phyloP scores from a whole-genome alignment of 331 rosid genomes.

The Rhamnella rubrinervis region DNA sequence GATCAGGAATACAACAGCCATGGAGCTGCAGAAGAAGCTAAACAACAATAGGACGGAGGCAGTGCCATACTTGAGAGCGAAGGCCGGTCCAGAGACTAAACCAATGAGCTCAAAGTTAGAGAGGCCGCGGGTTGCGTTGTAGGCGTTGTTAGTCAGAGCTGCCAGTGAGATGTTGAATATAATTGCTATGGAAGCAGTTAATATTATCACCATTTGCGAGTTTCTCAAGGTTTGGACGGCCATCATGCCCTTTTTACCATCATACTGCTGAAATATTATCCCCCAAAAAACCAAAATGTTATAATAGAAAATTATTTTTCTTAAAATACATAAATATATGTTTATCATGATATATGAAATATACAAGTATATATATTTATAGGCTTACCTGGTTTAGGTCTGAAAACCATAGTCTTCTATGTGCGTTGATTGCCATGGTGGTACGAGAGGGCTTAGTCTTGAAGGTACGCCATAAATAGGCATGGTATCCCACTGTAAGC shows the following conservation, averaged over 20 bases:
- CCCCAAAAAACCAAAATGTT: too few species aligned
- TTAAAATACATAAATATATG: too few species aligned
- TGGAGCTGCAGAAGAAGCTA: slow-evolving; percentile 71
- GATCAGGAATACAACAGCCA: slow-evolving; percentile 55
- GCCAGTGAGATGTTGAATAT: slow-evolving; percentile 48
- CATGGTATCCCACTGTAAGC: slow-evolving; percentile 56
- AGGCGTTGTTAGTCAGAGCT: slow-evolving; percentile 57
- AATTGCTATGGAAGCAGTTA: slow-evolving; percentile 54
- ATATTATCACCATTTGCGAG: slow-evolving; percentile 51
- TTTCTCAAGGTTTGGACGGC: slow-evolving; percentile 72
- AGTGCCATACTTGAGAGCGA: slow-evolving; percentile 46
- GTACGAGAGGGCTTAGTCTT: slow-evolving; percentile 58
- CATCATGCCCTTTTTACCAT: slow-evolving; percentile 42
- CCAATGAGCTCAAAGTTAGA: slow-evolving; percentile 36
- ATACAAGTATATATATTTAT: not conserved
- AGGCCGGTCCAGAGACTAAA: slow-evolving; percentile 33
- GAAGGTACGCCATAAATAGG: slow-evolving; percentile 46
- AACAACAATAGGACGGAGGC: slow-evolving; percentile 46
- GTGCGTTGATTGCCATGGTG: slow-evolving; percentile 43
- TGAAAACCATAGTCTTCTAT: slow-evolving; percentile 41
- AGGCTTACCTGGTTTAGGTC: slow-evolving; percentile 41
- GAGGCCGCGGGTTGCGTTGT: slow-evolving; percentile 41
- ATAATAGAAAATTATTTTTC: too few species aligned
- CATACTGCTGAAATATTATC: slow-evolving; percentile 33
- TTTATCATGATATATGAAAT: too few species aligned